These are phyloP conservation scores for Trichoderma cornu-damae DNA, from an alignment of 2,329 filamentous ascomycete species.

Conservation along the genomic window DNA sequence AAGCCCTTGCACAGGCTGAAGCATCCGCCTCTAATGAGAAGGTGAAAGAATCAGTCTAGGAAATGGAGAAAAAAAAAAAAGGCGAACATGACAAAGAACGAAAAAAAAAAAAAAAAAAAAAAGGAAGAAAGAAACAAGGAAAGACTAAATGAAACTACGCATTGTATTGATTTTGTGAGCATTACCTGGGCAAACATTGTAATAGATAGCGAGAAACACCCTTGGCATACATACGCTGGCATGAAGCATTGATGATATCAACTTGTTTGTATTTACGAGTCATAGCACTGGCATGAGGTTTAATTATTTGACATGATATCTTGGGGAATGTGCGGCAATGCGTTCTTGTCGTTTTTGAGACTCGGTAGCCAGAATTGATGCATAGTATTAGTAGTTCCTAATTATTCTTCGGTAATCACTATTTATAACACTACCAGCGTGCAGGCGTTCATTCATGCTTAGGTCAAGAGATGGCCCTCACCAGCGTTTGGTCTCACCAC, in stretches of 20 bases:
- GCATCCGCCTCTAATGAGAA: constrained; percentile 8
- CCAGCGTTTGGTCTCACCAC: background rate
- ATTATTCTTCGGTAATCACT: constrained; percentile 4
- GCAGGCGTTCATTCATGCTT: background rate
- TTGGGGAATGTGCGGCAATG: background rate
- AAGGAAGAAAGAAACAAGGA: background rate
- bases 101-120: background rate
- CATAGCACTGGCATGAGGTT: background rate
- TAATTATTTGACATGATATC: background rate
- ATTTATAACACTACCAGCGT: background rate
- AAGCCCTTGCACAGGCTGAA: background rate
- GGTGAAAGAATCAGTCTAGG: background rate
- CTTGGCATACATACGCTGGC: background rate
- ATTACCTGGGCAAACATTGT: constrained; percentile 1
- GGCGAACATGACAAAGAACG: background rate
- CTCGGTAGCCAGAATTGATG: background rate
- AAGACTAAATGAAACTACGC: background rate
- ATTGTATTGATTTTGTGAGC: constrained; percentile 2
- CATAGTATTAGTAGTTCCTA: background rate
- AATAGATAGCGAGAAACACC: constrained; percentile 11
- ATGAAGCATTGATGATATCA: constrained; percentile 6
- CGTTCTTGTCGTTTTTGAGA: background rate
- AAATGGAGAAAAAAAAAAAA: background rate
- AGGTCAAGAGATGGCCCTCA: background rate
- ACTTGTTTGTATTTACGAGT: background rate